Conservation (phyloP, 2,329 filamentous ascomycete genomes). For the Colletotrichum somersetense region DNA sequence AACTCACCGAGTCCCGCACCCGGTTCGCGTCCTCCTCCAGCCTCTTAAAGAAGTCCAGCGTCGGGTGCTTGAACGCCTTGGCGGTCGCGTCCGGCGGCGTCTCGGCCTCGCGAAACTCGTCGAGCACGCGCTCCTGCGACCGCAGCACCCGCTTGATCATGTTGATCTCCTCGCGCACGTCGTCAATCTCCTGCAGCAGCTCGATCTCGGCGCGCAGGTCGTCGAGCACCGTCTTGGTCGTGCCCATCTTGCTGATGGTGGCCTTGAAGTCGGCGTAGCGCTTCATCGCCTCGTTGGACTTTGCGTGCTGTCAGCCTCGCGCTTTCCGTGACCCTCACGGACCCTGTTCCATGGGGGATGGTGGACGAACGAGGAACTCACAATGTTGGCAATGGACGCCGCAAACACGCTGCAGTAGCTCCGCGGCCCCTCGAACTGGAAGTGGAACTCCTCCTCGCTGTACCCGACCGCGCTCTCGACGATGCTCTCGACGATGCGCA, state of each 20-base stretch:
- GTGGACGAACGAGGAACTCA: neutral
- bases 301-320: neutral
- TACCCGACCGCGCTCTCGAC: constrained; percentile 35
- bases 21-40: constrained; percentile 40
- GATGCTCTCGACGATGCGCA: constrained; percentile 30
- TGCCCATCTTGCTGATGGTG: constrained; percentile 42
- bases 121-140: constrained; percentile 42
- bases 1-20: constrained; percentile 39
- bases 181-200: constrained; percentile 42
- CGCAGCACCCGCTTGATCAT: constrained; percentile 41
- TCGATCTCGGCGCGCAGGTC: constrained; percentile 45
- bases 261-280: constrained; percentile 41
- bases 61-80: constrained; percentile 39
- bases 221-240: constrained; percentile 40
- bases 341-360: too few species aligned
- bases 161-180: constrained; percentile 41
- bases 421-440: constrained; percentile 42
- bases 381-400: constrained; percentile 36
- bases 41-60: constrained; percentile 41
- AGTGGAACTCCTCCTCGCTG: constrained; percentile 43
- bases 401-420: constrained; percentile 42
- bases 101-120: constrained; percentile 34
- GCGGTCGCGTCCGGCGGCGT: neutral
- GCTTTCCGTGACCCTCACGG: too few species aligned
- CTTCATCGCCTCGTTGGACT: constrained; percentile 44